Base-by-base conservation (phyloP, 1,139 yeast species). In the Suhomyces terraborum region DNA sequence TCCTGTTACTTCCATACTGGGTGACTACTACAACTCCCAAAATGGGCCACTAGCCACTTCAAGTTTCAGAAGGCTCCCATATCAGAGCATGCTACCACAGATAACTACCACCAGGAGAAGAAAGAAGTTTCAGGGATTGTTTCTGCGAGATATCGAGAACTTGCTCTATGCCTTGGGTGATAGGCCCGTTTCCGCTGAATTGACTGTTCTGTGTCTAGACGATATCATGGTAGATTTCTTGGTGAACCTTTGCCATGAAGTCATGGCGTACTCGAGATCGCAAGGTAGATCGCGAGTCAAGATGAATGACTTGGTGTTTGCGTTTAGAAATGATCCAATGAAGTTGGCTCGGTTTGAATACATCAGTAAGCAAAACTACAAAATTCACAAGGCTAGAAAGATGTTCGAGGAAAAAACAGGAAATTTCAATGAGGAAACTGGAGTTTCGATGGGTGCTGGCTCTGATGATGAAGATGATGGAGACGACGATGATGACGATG, bases 121-220 rank as follows among this genome's bases (percentile, higher is more conserved):
- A 45, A 62, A 69, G 41, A 59, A 65, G 49, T 66, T 64, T 41
- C 62, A 75, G 56, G 55, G 59, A 22, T 64, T 80, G 14, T 84
- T 84, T 62, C 68, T 81, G 21, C 79, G 75, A 38, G 89, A 84
- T 53, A 81, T 86, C 22, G 85, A 84, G 51, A 80, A 88, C 8
- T 66, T 91, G 35, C 67, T 91, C 44, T 91, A 82, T 56, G 91
- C 96, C 0, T 81, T 83, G 58, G 98, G 98, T 1, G 98, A 91
- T 57, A 86, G 83, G 1, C 78, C 85, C 2, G 80, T 82, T 34
- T 94, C 96, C 2, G 72, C 82, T 23, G 84, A 84, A 24, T 84
- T 86, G 41, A 86, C 95, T 0, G 82, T 88, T 1, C 84, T 82
- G 42, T 80, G 87, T 4, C 62, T 91, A 17, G 98, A 91, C 55